Percentiles rank a stretch among this genome's conserved stretches.
phyloP scores from a whole-genome alignment of 177 flowering plant species.

The Tripterygium wilfordii region DNA sequence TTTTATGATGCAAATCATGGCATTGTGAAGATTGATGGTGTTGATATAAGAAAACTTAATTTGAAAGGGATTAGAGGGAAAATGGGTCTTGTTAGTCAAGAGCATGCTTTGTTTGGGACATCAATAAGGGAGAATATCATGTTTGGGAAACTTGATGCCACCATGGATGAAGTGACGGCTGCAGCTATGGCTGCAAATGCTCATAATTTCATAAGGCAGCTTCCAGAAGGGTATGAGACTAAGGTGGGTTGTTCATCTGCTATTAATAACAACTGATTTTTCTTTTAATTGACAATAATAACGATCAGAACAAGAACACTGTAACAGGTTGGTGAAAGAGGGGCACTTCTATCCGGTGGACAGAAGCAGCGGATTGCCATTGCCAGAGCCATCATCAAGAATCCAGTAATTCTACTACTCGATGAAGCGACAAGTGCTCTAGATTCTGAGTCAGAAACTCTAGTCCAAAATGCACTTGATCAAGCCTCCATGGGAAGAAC shows the following conservation, averaged over 20 bases:
- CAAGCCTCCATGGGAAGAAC: constrained; percentile 94
- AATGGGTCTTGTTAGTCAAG: constrained; percentile 97
- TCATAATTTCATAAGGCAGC: constrained; percentile 79
- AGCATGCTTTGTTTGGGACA: constrained; percentile 86
- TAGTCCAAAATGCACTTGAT: constrained; percentile 84
- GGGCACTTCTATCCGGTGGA: constrained; percentile 81
- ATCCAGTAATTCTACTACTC: constrained; percentile 76
- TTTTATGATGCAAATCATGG: constrained; percentile 77
- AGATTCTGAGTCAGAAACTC: constrained; percentile 75
- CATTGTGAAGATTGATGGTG: constrained; percentile 57
- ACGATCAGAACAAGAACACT: too few species aligned
- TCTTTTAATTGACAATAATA: too few species aligned
- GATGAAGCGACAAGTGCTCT: constrained; percentile 98
- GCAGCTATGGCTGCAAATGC: constrained; percentile 94
- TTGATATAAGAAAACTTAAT: constrained; percentile 49
- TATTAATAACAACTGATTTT: too few species aligned
- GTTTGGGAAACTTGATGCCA: constrained; percentile 81
- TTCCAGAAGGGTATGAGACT: constrained; percentile 90
- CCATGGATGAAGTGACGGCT: constrained; percentile 73
- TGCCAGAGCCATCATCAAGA: constrained; percentile 81
- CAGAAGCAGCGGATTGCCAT: constrained; percentile 93
- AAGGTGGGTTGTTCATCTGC: too few species aligned
- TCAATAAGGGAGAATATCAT: constrained; percentile 75
- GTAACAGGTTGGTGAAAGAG: constrained; percentile 73
- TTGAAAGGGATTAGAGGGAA: constrained; percentile 78